phyloP scores from a whole-genome alignment of 1,284 basidiomycete genomes.

The Cryptococcus deneoformans region DNA sequence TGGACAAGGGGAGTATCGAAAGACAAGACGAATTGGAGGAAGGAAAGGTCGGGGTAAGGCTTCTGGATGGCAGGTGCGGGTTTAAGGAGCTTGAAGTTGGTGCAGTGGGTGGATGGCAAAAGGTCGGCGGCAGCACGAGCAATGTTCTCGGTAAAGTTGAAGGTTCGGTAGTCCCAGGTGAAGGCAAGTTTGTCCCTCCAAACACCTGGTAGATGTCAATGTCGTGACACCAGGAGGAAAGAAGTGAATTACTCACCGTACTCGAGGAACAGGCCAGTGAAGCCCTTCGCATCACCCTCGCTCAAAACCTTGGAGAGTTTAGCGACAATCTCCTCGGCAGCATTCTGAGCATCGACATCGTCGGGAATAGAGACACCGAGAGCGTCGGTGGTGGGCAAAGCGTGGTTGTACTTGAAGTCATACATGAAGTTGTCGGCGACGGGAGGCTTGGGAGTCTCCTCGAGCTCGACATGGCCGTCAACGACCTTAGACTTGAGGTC shows the following conservation, averaged over 20 bases:
- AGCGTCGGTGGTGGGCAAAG: constrained; percentile 17
- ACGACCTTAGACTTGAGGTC: constrained; percentile 21
- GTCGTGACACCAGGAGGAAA: not conserved
- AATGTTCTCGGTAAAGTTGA: constrained; percentile 54
- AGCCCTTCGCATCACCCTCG: constrained; percentile 14
- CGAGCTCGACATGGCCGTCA: constrained; percentile 8
- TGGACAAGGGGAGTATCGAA: constrained; percentile 57
- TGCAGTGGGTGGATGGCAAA: constrained; percentile 19
- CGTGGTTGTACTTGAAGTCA: constrained; percentile 27
- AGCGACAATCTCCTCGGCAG: constrained; percentile 4
- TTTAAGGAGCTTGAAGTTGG: constrained; percentile 46
- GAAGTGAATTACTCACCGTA: constrained; percentile 11
- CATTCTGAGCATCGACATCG: constrained; percentile 9
- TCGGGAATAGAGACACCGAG: constrained; percentile 14
- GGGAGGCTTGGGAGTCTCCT: constrained; percentile 3
- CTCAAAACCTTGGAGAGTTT: constrained; percentile 2
- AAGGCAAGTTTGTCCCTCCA: constrained; percentile 25
- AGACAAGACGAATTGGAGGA: constrained; percentile 57
- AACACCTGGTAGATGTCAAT: constrained; percentile 13
- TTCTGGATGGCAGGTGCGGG: constrained; percentile 43
- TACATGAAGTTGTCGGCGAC: constrained; percentile 28
- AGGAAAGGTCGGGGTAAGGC: constrained; percentile 58
- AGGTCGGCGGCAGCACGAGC: constrained; percentile 23
- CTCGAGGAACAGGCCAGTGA: constrained; percentile 28
- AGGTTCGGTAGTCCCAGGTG: constrained; percentile 66